These are phyloP conservation scores for Pyracantha coccinea DNA, from an alignment of 331 rosid species.

Conservation along the genomic window DNA sequence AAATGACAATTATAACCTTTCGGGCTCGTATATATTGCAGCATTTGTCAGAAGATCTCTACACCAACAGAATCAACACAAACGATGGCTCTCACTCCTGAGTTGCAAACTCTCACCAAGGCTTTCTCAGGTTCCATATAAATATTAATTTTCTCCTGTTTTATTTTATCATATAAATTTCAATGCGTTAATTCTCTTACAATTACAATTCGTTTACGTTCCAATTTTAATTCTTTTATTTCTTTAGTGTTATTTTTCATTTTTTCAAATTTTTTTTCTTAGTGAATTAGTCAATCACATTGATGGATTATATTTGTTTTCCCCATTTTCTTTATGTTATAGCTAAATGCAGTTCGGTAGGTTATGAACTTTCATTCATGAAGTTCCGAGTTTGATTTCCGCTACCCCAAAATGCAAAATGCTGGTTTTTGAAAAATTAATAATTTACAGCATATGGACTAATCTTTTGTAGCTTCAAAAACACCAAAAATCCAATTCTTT, in stretches of 20 bases:
- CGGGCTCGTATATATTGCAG: constrained; percentile 25
- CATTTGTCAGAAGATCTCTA: not conserved
- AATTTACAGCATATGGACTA: not conserved
- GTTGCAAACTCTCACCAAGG: constrained; percentile 49
- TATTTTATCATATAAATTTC: not conserved
- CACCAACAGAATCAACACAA: not conserved
- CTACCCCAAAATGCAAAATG: not conserved
- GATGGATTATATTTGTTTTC: not conserved
- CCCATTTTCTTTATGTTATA: not conserved
- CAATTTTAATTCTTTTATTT: not conserved
- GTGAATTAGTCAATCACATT: not conserved
- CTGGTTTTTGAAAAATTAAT: too few species aligned
- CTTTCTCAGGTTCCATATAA: constrained; percentile 62
- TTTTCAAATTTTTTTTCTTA: not conserved
- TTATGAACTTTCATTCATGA: too few species aligned
- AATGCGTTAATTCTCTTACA: not conserved
- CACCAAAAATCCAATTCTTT: not conserved
- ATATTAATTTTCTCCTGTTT: not conserved
- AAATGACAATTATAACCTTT: constrained; percentile 34
- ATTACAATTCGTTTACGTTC: not conserved
- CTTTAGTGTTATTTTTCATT: not conserved
- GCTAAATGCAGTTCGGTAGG: not conserved
- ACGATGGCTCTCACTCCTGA: constrained; percentile 52
- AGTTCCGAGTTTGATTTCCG: not conserved
- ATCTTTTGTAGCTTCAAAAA: not conserved